Percentiles rank a stretch among this genome's conserved stretches.
These are phyloP conservation scores for Arachis hypogaea DNA, from an alignment of 306 rosid species.

Conservation along the genomic window DNA sequence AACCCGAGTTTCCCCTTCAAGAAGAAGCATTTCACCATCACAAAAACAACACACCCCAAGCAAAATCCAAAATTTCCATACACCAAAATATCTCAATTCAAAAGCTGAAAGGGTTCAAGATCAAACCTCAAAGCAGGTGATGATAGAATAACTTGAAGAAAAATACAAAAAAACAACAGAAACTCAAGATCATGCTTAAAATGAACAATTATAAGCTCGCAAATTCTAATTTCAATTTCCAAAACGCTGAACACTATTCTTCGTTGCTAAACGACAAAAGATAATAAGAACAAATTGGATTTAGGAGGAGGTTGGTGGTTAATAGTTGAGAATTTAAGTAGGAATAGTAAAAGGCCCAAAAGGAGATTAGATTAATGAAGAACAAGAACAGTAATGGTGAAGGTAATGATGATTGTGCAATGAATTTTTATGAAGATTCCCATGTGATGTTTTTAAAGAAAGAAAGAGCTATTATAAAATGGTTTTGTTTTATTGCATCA, in stretches of 20 bases:
- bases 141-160: slow-evolving; percentile 39
- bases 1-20: slow-evolving; percentile 24
- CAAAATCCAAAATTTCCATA: slow-evolving; percentile 30
- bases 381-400: neutral
- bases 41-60: slow-evolving; percentile 33
- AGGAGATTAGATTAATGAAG: neutral
- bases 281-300: neutral
- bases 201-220: slow-evolving; percentile 5
- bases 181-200: slow-evolving; percentile 38
- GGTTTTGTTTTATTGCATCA: neutral
- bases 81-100: slow-evolving; percentile 24
- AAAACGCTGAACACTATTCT: neutral
- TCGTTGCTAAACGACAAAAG: too few species aligned
- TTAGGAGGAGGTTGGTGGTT: slow-evolving; percentile 3
- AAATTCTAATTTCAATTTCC: neutral
- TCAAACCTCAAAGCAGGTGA: slow-evolving; percentile 32
- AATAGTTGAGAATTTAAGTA: neutral
- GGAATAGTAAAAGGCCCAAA: neutral
- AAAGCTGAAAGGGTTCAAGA: slow-evolving; percentile 26
- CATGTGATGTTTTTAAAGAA: neutral
- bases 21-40: slow-evolving; percentile 37
- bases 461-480: too few species aligned
- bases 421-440: slow-evolving; percentile 3
- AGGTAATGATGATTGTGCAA: neutral
- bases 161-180: slow-evolving; percentile 30